Conservation (phyloP, 176 grass and related monocot genomes). For the Carex cristatella region DNA sequence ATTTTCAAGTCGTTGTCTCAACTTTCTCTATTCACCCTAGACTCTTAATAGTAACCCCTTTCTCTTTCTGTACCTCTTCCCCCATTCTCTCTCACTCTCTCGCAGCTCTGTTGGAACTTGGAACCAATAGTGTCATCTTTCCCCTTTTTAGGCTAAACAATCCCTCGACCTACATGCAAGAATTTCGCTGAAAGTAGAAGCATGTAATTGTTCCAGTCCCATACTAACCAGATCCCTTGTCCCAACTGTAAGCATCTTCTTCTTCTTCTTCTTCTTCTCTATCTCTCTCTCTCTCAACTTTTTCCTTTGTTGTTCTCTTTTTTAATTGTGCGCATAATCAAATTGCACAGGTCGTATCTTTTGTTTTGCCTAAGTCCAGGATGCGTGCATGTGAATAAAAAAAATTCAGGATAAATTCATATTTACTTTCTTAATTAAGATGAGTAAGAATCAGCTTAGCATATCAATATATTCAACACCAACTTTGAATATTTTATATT, state of each 20-base stretch:
- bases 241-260: conserved; percentile 11
- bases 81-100: conserved; percentile 23
- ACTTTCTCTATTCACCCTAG: conserved; percentile 35
- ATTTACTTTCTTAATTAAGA: not conserved
- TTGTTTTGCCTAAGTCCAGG: not conserved
- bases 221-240: conserved; percentile 8
- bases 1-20: conserved; percentile 39
- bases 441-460: not conserved
- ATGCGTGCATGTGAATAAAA: not conserved
- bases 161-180: conserved; percentile 25
- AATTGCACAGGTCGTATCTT: not conserved
- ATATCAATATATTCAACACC: not conserved
- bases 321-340: not conserved
- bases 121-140: conserved; percentile 32
- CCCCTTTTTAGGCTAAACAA: conserved; percentile 90
- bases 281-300: not conserved
- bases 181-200: conserved; percentile 49
- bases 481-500: not conserved
- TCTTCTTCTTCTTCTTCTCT: too few relatives aligned
- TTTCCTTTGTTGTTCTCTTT: not conserved
- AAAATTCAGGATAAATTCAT: not conserved
- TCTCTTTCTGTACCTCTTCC: conserved; percentile 11
- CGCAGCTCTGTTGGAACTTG: conserved; percentile 42
- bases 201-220: conserved; percentile 27
- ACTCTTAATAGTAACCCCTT: conserved; percentile 32